A percentile compares a stretch with the other conserved stretches of the same genome.
Evolutionary conservation across 2,329 filamentous ascomycete species (phyloP).

Genomic region (Colletotrichum cordylinicola): DNA sequence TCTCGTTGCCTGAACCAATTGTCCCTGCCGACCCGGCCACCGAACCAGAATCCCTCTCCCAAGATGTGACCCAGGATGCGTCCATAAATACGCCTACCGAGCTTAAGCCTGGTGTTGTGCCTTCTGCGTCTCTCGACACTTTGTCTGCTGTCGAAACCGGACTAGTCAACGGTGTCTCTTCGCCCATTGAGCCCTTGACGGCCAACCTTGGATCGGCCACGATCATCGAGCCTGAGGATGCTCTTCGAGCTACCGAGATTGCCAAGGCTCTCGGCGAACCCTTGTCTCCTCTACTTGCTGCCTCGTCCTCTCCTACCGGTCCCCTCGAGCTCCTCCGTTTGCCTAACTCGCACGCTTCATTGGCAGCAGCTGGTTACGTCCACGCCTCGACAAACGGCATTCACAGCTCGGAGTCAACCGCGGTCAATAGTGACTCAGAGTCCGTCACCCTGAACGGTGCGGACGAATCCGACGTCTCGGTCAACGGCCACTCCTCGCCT

Average conservation of each 20-base stretch:
- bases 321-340: conserved; percentile 54
- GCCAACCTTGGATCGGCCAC: not conserved
- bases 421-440: no score
- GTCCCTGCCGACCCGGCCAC: not conserved
- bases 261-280: not conserved
- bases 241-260: not conserved
- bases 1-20: conserved; percentile 1
- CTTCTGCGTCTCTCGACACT: not conserved
- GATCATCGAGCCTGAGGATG: not conserved
- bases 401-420: not conserved
- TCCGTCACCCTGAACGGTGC: not conserved
- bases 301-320: conserved; percentile 36
- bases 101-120: not conserved
- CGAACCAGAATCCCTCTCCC: not conserved
- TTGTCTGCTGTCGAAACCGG: not conserved
- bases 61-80: not conserved
- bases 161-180: not conserved
- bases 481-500: not conserved
- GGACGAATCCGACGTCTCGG: not conserved
- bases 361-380: not conserved
- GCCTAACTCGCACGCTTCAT: conserved; percentile 52
- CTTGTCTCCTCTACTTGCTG: not conserved
- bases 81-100: not conserved
- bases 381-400: not conserved
- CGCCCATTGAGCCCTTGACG: not conserved